A percentile compares a stretch with the other conserved stretches of the same genome.
phyloP scores from a whole-genome alignment of 169 alveolate genomes.

The Eimeria acervulina region DNA sequence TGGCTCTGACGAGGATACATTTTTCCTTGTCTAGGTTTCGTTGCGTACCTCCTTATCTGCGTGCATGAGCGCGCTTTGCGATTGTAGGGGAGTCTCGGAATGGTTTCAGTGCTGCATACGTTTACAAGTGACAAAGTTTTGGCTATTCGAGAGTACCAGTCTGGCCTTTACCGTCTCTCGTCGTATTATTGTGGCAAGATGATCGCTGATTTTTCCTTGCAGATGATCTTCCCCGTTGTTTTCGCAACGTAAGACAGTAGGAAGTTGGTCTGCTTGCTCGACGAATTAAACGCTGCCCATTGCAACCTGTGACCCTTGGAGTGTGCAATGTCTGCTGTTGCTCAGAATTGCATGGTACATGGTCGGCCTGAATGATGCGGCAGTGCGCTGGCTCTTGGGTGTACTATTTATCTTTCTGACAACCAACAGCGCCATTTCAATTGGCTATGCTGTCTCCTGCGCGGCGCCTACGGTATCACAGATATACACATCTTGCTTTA shows the following conservation, averaged over 20 bases:
- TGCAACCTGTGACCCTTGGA: background rate
- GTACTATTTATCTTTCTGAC: constrained; percentile 69
- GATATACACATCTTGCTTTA: background rate
- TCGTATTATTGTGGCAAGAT: constrained; percentile 82
- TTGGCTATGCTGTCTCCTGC: constrained; percentile 82
- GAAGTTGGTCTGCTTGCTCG: background rate
- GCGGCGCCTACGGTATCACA: constrained; percentile 79
- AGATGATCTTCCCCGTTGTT: constrained; percentile 76
- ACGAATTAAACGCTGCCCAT: background rate
- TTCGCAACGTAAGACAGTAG: constrained; percentile 79
- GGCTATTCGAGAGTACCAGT: constrained; percentile 82
- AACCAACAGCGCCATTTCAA: constrained; percentile 81
- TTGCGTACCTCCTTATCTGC: background rate
- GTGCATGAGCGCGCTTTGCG: background rate
- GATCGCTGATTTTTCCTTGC: constrained; percentile 79
- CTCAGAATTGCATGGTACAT: constrained; percentile 82
- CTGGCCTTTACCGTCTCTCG: constrained; percentile 76
- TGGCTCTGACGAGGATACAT: background rate
- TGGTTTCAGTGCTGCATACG: constrained; percentile 82
- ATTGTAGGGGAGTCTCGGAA: constrained; percentile 78
- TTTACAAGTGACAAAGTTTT: constrained; percentile 80
- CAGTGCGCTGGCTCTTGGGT: constrained; percentile 77
- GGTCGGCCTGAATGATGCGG: constrained; percentile 80
- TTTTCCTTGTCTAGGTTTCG: background rate
- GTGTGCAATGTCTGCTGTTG: background rate